phyloP scores from a whole-genome alignment of 148 eudicot species.

The Rhododendron ferrugineum region DNA sequence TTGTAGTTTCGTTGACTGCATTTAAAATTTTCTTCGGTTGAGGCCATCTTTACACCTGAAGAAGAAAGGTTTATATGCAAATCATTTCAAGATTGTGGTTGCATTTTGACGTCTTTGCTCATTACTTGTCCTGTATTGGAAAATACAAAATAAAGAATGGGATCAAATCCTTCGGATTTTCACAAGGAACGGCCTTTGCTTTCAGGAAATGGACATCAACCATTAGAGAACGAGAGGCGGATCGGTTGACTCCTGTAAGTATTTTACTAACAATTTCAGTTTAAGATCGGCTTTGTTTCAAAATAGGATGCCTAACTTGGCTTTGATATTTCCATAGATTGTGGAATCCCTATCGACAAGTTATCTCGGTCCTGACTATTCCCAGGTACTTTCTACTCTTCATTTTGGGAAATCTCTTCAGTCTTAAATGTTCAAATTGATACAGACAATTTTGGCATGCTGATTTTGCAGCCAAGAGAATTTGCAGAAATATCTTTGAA shows the following conservation, averaged over 20 bases:
- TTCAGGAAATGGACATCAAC: conserved; percentile 85
- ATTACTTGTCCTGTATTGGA: background rate
- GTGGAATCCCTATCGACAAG: conserved; percentile 83
- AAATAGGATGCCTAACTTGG: conserved; percentile 9
- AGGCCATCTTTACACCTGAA: background rate
- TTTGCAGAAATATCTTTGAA: conserved; percentile 65
- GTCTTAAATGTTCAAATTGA: conserved; percentile 4
- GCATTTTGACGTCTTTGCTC: background rate
- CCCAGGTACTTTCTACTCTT: conserved; percentile 49
- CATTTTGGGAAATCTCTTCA: background rate
- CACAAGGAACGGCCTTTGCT: conserved; percentile 8
- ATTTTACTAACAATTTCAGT: background rate
- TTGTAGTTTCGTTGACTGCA: background rate
- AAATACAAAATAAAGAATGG: background rate
- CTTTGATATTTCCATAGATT: conserved; percentile 40
- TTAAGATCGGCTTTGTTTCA: background rate
- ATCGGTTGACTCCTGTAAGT: conserved; percentile 90
- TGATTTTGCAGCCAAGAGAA: conserved; percentile 62
- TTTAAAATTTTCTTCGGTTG: background rate
- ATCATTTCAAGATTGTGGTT: background rate
- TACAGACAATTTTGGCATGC: background rate
- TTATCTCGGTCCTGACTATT: conserved; percentile 86
- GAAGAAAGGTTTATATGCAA: background rate
- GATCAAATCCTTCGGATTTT: background rate
- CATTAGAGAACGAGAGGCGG: conserved; percentile 76